Conservation (phyloP, 176 grass and related monocot species). For the Oryza glumipatula region DNA sequence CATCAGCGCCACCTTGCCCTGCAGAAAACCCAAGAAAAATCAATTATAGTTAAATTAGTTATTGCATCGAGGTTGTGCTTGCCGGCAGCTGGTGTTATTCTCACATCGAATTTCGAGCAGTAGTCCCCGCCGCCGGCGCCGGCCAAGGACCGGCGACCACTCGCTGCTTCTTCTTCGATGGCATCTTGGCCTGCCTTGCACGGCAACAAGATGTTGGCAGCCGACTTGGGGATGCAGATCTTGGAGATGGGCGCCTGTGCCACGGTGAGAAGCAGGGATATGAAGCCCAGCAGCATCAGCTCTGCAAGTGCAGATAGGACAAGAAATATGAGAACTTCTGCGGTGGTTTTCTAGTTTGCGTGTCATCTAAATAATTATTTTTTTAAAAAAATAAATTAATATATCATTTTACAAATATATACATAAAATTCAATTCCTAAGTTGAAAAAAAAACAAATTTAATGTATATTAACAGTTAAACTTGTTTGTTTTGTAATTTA, state of each 20-base stretch:
- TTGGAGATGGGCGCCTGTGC: conserved; percentile 54
- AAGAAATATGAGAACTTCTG: no score
- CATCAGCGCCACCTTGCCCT: conserved; percentile 74
- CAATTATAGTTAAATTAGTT: background rate
- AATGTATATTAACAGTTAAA: no score
- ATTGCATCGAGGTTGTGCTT: background rate
- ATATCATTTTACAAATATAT: no score
- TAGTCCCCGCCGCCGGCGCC: background rate
- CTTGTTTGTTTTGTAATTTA: no score
- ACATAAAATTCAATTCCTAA: no score
- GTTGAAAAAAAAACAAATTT: no score
- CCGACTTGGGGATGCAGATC: conserved; percentile 62
- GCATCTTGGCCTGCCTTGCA: conserved; percentile 32
- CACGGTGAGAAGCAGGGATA: conserved; percentile 78
- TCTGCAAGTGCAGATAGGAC: conserved; percentile 45
- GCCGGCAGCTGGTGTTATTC: background rate
- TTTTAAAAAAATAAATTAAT: no score
- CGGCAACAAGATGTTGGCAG: conserved; percentile 63
- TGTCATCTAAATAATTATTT: no score
- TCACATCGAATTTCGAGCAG: conserved; percentile 24
- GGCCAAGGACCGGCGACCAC: conserved; percentile 49
- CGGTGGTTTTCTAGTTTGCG: no score
- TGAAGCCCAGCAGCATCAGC: conserved; percentile 85
- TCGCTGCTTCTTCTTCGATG: background rate
- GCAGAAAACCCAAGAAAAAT: background rate